Evolutionary conservation across 2,329 filamentous ascomycete species (phyloP).

Genomic region (Trichothecium sympodiale): DNA sequence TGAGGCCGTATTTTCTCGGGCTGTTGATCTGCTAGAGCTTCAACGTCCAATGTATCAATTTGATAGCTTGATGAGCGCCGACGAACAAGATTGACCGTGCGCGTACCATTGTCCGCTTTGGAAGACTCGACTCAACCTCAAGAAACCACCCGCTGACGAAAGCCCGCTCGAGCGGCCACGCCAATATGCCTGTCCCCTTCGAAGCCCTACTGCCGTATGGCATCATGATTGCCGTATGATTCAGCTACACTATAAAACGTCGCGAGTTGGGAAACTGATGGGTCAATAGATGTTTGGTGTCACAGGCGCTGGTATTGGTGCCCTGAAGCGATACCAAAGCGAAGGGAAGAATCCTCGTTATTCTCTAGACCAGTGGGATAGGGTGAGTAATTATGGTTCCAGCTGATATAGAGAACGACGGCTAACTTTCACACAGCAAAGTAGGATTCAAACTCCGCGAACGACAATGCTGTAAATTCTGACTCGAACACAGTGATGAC

Average conservation of each 20-base stretch:
- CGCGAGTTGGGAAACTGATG: neutral
- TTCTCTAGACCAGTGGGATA: slow-evolving; percentile 53
- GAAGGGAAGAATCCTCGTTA: slow-evolving; percentile 50
- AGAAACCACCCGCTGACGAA: neutral
- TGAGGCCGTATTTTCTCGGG: no score
- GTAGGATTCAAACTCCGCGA: slow-evolving; percentile 21
- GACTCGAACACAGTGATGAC: slow-evolving; percentile 46
- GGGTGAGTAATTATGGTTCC: slow-evolving; percentile 27
- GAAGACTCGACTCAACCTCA: slow-evolving; percentile 4
- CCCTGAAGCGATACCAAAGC: slow-evolving; percentile 46
- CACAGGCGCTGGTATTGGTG: slow-evolving; percentile 45
- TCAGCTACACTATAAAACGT: neutral
- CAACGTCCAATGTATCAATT: slow-evolving; percentile 14
- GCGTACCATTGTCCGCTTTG: no score
- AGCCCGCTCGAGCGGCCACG: slow-evolving; percentile 20
- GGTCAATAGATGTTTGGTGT: slow-evolving; percentile 50
- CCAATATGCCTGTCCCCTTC: slow-evolving; percentile 50
- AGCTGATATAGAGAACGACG: neutral
- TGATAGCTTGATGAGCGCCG: slow-evolving; percentile 1
- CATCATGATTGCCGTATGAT: slow-evolving; percentile 50
- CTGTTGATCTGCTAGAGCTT: no score
- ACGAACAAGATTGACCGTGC: no score
- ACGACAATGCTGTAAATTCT: slow-evolving; percentile 4
- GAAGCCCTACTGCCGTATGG: slow-evolving; percentile 53
- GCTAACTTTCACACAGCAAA: slow-evolving; percentile 38